Base-by-base conservation (phyloP, 139 green algal species). In the Diplosphaera chodatii region DNA sequence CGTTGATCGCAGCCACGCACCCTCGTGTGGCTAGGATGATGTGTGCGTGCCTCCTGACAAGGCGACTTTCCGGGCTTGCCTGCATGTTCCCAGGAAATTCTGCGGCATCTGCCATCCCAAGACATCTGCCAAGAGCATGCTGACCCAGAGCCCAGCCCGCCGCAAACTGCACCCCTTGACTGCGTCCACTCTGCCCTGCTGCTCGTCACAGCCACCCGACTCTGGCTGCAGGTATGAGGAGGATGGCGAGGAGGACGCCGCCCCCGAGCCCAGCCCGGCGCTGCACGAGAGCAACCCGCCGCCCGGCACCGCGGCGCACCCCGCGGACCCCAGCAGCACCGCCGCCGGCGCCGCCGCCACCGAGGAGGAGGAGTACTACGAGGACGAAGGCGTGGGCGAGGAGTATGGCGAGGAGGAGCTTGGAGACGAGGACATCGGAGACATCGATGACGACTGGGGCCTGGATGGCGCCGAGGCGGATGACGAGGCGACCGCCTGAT, bases 381-480 rank as follows among this genome's bases (percentile, higher is more conserved):
- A 59, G 48, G 48, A 59, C 18, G 48, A 59, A 25, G 48, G 48
- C 4, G 48, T 25, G 48, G 48, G 48, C 48, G 48, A 59, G 18
- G 48, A 59, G 3, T 10, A 59, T 18, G 22, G 22, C 25, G 48
- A 18, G 13, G 64, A 30, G 8, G 64, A 68, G 48, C 48, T 59
- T 10, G 48, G 48, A 1, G 64, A 68, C 28, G 31, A 68, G 13
- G 64, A 40, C 64, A 27, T 68, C 31, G 64, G 30, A 23, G 64
- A 40, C 31, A 28, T 68, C 5, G 85, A 90, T 32, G 85, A 89
- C 55, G 85, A 91, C 55, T 89, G 84, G 84, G 76, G 84, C 5
- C 69, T 91, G 30, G 85, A 91, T 48, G 85, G 67, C 2, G 80
- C 78, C 21, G 73, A 75, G 5, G 63, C 77, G 27, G 63, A 73